Evolutionary conservation across 371 early-diverging fungal species (phyloP).

Genomic region (Mucor mucedo): DNA sequence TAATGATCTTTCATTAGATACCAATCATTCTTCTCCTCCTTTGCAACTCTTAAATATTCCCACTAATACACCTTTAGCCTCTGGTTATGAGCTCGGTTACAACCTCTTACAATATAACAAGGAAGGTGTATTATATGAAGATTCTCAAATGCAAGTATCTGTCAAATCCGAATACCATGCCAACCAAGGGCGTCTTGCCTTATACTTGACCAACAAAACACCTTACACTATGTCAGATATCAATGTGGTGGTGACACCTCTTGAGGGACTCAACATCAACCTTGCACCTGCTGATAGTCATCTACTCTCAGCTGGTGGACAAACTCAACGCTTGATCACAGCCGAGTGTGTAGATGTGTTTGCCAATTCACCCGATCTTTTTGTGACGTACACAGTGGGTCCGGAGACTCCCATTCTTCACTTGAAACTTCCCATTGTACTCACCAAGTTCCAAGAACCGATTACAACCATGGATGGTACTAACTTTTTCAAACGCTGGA

Average conservation of each 20-base stretch:
- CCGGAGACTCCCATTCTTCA: conserved; percentile 53
- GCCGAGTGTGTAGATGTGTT: conserved; percentile 71
- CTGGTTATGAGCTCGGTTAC: conserved; percentile 64
- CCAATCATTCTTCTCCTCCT: conserved; percentile 1
- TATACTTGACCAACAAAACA: conserved; percentile 90
- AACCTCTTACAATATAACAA: conserved; percentile 63
- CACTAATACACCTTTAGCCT: conserved; percentile 45
- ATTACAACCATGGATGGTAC: conserved; percentile 70
- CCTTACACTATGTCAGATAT: conserved; percentile 28
- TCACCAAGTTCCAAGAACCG: conserved; percentile 89
- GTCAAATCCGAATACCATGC: conserved; percentile 89
- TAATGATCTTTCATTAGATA: conserved; percentile 35
- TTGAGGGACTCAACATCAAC: conserved; percentile 19
- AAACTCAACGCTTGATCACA: conserved; percentile 78
- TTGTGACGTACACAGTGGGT: conserved; percentile 65
- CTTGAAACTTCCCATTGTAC: conserved; percentile 77
- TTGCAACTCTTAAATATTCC: conserved; percentile 19
- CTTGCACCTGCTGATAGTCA: conserved; percentile 4
- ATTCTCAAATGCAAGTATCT: conserved; percentile 83
- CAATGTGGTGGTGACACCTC: conserved; percentile 26
- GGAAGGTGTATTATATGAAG: conserved; percentile 92
- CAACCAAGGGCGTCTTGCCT: conserved; percentile 82
- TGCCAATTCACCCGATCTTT: conserved; percentile 63
- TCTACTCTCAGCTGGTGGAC: conserved; percentile 54
- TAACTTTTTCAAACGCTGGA: conserved; percentile 96